phyloP scores from a whole-genome alignment of 1,139 yeast genomes.

The Suhomyces chickasaworum region DNA sequence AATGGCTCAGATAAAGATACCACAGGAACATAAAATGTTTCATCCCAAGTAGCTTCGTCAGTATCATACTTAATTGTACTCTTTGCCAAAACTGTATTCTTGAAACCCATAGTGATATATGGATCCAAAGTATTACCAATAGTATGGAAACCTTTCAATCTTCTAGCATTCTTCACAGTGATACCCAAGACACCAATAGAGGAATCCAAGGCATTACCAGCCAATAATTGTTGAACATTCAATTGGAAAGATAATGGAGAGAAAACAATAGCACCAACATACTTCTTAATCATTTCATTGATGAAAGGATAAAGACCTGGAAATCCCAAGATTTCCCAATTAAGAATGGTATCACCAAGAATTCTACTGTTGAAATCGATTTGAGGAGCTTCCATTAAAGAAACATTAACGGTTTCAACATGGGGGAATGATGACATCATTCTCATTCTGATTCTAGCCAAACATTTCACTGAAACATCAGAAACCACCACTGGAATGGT shows the following conservation, averaged over 20 bases:
- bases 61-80: conserved; percentile 70
- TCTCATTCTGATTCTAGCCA: conserved; percentile 78
- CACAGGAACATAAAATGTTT: conserved; percentile 69
- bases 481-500: conserved; percentile 64
- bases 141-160: conserved; percentile 66
- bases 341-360: conserved; percentile 76
- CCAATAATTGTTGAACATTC: conserved; percentile 85
- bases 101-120: conserved; percentile 72
- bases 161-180: conserved; percentile 64
- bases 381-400: conserved; percentile 81
- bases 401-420: conserved; percentile 82
- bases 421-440: conserved; percentile 93
- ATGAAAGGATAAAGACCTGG: conserved; percentile 86
- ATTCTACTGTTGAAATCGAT: conserved; percentile 79
- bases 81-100: conserved; percentile 58
- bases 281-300: conserved; percentile 81
- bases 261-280: conserved; percentile 83
- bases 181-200: conserved; percentile 85
- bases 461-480: conserved; percentile 63
- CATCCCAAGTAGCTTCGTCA: conserved; percentile 78
- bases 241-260: conserved; percentile 90
- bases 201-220: conserved; percentile 78
- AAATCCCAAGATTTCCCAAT: conserved; percentile 81
- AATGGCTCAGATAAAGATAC: conserved; percentile 80
- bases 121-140: conserved; percentile 87